These are phyloP conservation scores for Arxiozyma heterogenica DNA, from an alignment of 1,139 yeast species.

Conservation along the genomic window DNA sequence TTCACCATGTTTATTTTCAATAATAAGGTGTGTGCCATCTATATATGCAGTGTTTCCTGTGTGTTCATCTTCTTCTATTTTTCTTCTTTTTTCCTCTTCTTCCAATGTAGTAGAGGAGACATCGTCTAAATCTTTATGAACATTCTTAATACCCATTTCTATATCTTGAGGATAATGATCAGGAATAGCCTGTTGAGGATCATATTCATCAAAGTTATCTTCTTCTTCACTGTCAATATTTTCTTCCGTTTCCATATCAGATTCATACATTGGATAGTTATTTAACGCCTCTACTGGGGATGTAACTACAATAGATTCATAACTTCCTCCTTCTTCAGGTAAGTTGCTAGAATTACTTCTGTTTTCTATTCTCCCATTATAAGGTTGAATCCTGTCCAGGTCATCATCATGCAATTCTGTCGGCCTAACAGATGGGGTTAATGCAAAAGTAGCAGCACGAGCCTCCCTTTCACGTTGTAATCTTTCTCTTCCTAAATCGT, in stretches of 20 bases:
- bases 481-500: constrained; percentile 30
- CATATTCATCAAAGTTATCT: constrained; percentile 3
- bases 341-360: neutral
- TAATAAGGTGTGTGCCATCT: constrained; percentile 59
- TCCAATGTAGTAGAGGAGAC: constrained; percentile 4
- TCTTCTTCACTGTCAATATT: constrained; percentile 9
- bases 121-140: constrained; percentile 1
- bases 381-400: constrained; percentile 9
- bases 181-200: constrained; percentile 1
- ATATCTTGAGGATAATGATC: constrained; percentile 4
- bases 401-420: constrained; percentile 18
- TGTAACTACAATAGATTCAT: constrained; percentile 6
- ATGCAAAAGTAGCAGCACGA: constrained; percentile 35
- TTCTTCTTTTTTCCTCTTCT: constrained; percentile 11
- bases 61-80: constrained; percentile 16
- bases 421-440: constrained; percentile 18
- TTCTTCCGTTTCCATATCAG: constrained; percentile 4
- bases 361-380: constrained; percentile 7
- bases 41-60: constrained; percentile 45
- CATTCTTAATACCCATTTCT: neutral
- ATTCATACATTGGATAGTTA: constrained; percentile 8
- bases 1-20: constrained; percentile 82
- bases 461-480: constrained; percentile 34
- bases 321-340: constrained; percentile 5
- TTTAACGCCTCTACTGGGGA: constrained; percentile 12